These are phyloP conservation scores for Cornus suecica DNA, from an alignment of 148 eudicot genomes.

Conservation along the genomic window DNA sequence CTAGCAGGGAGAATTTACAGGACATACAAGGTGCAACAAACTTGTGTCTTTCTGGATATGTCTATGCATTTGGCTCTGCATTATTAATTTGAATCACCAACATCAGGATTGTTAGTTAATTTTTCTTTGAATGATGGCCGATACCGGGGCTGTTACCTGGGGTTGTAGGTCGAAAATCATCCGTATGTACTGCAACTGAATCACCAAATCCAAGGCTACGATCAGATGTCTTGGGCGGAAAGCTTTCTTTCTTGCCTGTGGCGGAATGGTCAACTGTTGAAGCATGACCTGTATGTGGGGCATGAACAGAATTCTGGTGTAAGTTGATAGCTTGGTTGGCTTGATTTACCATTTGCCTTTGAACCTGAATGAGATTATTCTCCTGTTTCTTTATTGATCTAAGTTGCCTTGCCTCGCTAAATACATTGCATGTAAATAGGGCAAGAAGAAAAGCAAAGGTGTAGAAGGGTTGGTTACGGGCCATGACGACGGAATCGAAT, in stretches of 20 bases:
- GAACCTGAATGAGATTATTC: background rate
- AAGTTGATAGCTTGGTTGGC: background rate
- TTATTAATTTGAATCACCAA: slow-evolving; percentile 29
- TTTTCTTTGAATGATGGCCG: slow-evolving; percentile 39
- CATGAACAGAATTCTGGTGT: slow-evolving; percentile 4
- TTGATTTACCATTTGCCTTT: background rate
- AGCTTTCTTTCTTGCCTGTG: background rate
- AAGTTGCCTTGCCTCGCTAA: slow-evolving; percentile 29
- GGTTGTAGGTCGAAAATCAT: slow-evolving; percentile 38
- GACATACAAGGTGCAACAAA: background rate
- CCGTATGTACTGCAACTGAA: slow-evolving; percentile 2
- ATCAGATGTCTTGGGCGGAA: background rate
- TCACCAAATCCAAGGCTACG: slow-evolving; percentile 7
- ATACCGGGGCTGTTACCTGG: slow-evolving; percentile 60
- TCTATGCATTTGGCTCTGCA: slow-evolving; percentile 29
- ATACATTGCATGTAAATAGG: slow-evolving; percentile 15
- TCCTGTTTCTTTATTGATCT: slow-evolving; percentile 16
- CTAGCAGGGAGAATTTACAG: background rate
- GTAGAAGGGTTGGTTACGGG: slow-evolving; percentile 15
- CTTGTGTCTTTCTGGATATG: background rate
- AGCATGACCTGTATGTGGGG: background rate
- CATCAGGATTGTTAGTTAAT: slow-evolving; percentile 53
- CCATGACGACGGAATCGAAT: slow-evolving; percentile 23
- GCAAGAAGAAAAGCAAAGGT: slow-evolving; percentile 16
- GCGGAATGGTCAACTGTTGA: slow-evolving; percentile 1